These are phyloP conservation scores for Xylaria multiplex DNA, from an alignment of 2,329 filamentous ascomycete species.

Conservation along the genomic window DNA sequence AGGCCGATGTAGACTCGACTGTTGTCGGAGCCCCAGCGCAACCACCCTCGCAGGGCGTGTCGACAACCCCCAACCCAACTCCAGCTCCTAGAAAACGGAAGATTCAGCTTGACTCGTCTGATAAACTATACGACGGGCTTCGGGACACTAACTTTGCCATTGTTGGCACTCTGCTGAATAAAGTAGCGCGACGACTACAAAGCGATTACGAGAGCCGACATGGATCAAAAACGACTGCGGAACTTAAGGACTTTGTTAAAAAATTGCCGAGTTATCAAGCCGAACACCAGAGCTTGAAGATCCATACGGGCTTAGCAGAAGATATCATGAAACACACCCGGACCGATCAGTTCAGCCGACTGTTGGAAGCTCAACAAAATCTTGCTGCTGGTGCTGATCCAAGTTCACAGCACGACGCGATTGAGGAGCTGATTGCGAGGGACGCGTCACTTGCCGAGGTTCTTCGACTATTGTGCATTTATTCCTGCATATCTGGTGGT, in stretches of 20 bases:
- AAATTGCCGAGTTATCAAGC: constrained; percentile 92
- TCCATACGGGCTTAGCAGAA: constrained; percentile 91
- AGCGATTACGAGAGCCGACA: constrained; percentile 89
- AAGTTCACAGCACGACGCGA: constrained; percentile 85
- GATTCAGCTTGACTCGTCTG: constrained; percentile 86
- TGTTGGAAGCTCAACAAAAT: constrained; percentile 95
- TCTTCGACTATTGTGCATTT: constrained; percentile 86
- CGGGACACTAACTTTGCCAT: constrained; percentile 95
- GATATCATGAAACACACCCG: constrained; percentile 95
- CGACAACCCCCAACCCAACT: constrained; percentile 64
- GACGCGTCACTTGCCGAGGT: constrained; percentile 83
- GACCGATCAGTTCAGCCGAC: constrained; percentile 86
- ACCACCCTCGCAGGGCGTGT: constrained; percentile 60
- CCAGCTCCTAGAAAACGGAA: constrained; percentile 80
- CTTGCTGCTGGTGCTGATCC: constrained; percentile 90
- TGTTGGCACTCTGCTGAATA: constrained; percentile 88
- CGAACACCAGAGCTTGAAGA: constrained; percentile 90
- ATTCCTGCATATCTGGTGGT: constrained; percentile 89
- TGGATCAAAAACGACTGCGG: constrained; percentile 84
- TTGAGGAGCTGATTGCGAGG: constrained; percentile 94
- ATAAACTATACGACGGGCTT: constrained; percentile 87
- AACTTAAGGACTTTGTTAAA: constrained; percentile 94
- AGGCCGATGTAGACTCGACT: constrained; percentile 90
- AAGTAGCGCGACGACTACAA: constrained; percentile 86
- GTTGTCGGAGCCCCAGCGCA: constrained; percentile 80